phyloP scores from a whole-genome alignment of 2,329 filamentous ascomycete genomes.

The Drechslerella dactyloides region DNA sequence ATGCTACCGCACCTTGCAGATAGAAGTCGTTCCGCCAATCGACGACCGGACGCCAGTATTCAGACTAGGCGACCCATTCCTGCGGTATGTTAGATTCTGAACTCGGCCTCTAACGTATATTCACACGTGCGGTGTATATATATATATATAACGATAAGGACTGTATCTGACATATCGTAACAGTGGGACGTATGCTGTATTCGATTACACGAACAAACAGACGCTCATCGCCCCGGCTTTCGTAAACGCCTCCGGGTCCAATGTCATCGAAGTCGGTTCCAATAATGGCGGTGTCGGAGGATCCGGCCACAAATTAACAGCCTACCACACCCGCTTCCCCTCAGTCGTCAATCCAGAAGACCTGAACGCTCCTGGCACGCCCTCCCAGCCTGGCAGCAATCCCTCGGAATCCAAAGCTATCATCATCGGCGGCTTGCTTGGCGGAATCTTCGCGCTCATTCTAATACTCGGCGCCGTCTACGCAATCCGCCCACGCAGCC shows the following conservation, averaged over 20 bases:
- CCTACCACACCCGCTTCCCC: constrained; percentile 11
- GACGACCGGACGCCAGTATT: constrained; percentile 23
- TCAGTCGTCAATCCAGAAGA: constrained; percentile 18
- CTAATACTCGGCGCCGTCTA: constrained; percentile 38
- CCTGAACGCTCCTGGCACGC: constrained; percentile 27
- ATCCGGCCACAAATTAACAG: constrained; percentile 15
- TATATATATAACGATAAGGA: neutral
- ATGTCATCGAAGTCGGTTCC: constrained; percentile 22
- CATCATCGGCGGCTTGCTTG: constrained; percentile 33
- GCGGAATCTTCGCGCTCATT: constrained; percentile 29
- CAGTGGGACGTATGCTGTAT: constrained; percentile 41
- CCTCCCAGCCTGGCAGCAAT: constrained; percentile 24
- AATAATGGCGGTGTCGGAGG: constrained; percentile 22
- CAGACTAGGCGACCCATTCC: constrained; percentile 31
- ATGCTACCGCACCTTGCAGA: constrained; percentile 21
- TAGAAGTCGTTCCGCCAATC: constrained; percentile 14
- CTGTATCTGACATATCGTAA: neutral
- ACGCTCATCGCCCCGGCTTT: constrained; percentile 35
- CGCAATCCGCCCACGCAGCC: constrained; percentile 38
- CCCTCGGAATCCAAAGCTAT: constrained; percentile 35
- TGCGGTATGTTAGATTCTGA: constrained; percentile 16
- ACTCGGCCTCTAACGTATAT: neutral
- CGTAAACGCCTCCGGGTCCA: constrained; percentile 38
- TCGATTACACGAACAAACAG: constrained; percentile 41
- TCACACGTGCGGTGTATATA: neutral